Base-by-base conservation (phyloP, 352 stramenopile genomes). In the Globisporangium cederbergense region DNA sequence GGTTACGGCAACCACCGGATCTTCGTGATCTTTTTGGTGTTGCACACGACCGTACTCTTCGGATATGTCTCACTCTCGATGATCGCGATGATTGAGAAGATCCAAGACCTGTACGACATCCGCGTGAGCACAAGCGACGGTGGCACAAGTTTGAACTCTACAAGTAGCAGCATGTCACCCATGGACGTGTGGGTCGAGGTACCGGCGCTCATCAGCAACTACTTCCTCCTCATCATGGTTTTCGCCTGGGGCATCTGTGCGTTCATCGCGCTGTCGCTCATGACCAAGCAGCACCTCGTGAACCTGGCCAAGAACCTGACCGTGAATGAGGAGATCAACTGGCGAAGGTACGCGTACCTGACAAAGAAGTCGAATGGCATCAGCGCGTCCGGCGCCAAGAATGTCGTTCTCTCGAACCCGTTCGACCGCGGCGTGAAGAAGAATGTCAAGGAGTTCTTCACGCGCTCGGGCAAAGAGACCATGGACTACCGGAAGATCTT, bases 271-370 rank as follows among this genome's bases (percentile, higher is more conserved):
- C 67, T 92, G 8, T 62, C 59, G 7, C 78, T 86, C 62, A 89
- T 94, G 80, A 52, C 79, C n/a, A 69, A 76, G 40, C 78, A 91
- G 65, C 85, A 94, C 57, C 22, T 90, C 14, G 73, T 69, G 40
- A 89, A 89, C 63, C 76, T 92, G 8, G 62, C 68, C 20, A 75
- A 77, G 64, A 95, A 95, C 50, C 30, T 93, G 36, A 95, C 86
- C 3, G 78, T 95, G 49, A 95, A 95, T 60, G 86, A 95, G 68
- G 66, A 81, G 59, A 91, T 93, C 71, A 93, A 95, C 61, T 95
- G 86, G 86, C 74, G 77, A 56, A 75, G 86, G 25, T 93, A 93
- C 65, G 42, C 75, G 18, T 95, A 95, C 56, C 64, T 95, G 56
- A 82, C 65, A 59, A 25, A 74, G 54, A 52, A 73, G 58, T 16